phyloP scores from a whole-genome alignment of 2,329 filamentous ascomycete species.

The Colletotrichum sp. region DNA sequence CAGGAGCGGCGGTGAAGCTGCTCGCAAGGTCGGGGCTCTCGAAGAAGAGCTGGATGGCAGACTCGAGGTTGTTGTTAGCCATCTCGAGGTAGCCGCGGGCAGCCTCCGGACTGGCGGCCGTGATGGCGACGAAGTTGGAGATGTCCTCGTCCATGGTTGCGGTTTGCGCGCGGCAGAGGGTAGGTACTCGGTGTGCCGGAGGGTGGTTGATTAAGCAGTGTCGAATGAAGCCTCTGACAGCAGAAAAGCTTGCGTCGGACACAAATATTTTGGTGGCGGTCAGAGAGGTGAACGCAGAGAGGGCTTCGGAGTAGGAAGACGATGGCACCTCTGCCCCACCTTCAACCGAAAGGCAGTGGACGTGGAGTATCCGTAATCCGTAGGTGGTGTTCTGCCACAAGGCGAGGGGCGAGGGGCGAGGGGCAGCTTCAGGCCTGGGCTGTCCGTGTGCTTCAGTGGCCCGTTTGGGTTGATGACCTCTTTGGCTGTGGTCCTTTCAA shows the following conservation, averaged over 20 bases:
- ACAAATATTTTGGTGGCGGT: background rate
- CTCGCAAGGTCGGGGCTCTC: constrained; percentile 79
- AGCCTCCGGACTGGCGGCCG: constrained; percentile 73
- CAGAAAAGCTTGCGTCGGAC: background rate
- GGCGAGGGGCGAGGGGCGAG: background rate
- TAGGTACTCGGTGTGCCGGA: background rate
- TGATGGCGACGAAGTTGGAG: constrained; percentile 81
- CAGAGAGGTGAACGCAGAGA: background rate
- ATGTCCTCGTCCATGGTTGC: constrained; percentile 73
- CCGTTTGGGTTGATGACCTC: background rate
- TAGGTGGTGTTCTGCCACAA: background rate
- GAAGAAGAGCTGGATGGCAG: constrained; percentile 89
- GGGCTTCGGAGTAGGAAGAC: background rate
- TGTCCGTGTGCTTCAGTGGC: background rate
- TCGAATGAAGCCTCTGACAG: background rate
- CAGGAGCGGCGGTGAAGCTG: constrained; percentile 42
- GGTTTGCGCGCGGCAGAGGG: background rate
- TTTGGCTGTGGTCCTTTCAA: background rate
- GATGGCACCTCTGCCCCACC: constrained; percentile 19
- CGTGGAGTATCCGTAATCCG: background rate
- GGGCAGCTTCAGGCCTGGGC: constrained; percentile 1
- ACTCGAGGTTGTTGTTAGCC: constrained; percentile 81
- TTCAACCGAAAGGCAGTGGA: background rate
- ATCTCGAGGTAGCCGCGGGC: constrained; percentile 85
- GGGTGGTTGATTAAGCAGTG: background rate